Percentiles rank a stretch among this genome's conserved stretches.
These are phyloP conservation scores for Gossypium schwendimanii DNA, from an alignment of 441 rosid genomes.

Conservation along the genomic window DNA sequence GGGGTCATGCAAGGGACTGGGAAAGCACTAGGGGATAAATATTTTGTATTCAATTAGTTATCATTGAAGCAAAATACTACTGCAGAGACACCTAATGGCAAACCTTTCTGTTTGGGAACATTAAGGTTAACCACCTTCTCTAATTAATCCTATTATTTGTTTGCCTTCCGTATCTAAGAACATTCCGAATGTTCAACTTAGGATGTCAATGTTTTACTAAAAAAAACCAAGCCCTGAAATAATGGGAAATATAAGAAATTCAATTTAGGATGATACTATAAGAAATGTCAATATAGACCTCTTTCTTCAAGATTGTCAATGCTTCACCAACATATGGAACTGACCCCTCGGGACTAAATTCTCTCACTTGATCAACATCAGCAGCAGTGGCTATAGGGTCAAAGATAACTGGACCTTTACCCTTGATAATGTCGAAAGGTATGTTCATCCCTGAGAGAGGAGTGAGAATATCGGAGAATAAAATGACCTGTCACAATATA, in stretches of 20 bases:
- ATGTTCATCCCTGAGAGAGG: constrained; percentile 97
- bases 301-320: constrained; percentile 62
- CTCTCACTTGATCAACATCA: constrained; percentile 72
- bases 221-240: background rate
- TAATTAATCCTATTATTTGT: background rate
- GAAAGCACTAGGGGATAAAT: background rate
- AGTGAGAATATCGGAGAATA: constrained; percentile 91
- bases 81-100: background rate
- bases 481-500: constrained; percentile 57
- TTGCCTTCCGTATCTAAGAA: background rate
- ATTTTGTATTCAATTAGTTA: background rate
- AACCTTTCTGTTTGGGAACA: constrained; percentile 7
- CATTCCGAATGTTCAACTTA: background rate
- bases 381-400: constrained; percentile 55
- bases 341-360: constrained; percentile 70
- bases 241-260: background rate
- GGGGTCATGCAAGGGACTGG: background rate
- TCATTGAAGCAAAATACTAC: background rate
- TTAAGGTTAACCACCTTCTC: background rate
- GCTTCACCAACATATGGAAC: constrained; percentile 97
- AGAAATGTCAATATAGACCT: constrained; percentile 37
- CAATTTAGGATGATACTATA: background rate
- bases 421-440: constrained; percentile 92
- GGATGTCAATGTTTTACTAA: background rate
- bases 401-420: constrained; percentile 85